Base-by-base conservation (phyloP, 306 rosid genomes). In the Crotalaria pallida region DNA sequence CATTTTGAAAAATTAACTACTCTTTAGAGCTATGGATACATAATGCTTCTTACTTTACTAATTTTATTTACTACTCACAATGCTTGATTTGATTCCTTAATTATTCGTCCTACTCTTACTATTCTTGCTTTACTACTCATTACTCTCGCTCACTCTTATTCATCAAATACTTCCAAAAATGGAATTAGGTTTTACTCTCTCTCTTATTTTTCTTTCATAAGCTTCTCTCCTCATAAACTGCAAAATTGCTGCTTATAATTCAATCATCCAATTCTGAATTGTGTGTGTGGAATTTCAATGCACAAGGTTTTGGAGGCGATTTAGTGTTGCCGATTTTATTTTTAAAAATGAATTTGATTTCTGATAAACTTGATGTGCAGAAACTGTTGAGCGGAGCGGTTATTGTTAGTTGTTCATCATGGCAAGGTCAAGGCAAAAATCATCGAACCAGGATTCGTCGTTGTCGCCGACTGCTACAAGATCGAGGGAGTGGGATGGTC, bases 401-500 rank as follows among this genome's bases (percentile, higher is more conserved):
- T 48, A 58, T 24, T 78, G 48, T 59, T 72, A 23, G 84, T 64
- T n/a, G n/a, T n/a, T n/a, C n/a, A n/a, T 76, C 49, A 94, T 91
- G 99, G 92, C 86, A 13, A 90, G 66, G 81, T 81, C 96, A 5
- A 84, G 91, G 67, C 84, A 83, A 51, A 81, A 70, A 4, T 83
- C 78, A 59, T 76, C 86, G 33, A 82, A 84, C 71, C 98, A 85
- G 62, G 97, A 93, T 83, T 86, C 87, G 3, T 90, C 90, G 3
- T n/a, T 79, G 82, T 93, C 97, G 7, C 96, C 97, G 11, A 82
- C 90, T 65, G 74, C 88, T 38, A 80, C 40, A 67, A 88, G 96
- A 81, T 80, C 96, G 22, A 87, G 89, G 81, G 98, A 88, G 21
- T 84, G 81, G 88, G 94, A 92, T 38, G 99, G 90, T 10, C 92